Base-by-base conservation (phyloP, 306 rosid species). In the Bauhinia variegata region DNA sequence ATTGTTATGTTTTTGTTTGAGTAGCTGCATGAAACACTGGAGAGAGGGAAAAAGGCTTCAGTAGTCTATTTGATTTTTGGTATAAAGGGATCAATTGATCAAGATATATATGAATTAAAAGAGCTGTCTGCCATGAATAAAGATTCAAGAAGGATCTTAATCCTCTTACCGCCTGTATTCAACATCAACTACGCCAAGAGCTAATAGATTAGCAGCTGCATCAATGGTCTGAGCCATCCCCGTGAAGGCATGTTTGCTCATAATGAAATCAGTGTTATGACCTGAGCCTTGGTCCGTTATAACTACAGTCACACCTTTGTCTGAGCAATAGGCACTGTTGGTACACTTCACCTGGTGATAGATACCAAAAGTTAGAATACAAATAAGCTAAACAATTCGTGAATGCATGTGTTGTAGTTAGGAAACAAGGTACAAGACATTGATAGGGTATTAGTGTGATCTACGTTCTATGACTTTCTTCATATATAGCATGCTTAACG, bases 21-120 rank as follows among this genome's bases (percentile, higher is more conserved):
- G 73, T 92, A 92, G 75, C 86, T 92, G 80, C 96, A 92, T 71
- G 91, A 78, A 11, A 92, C 93, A 17, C 98, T 92, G 58, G n/a
- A 53, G 63, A 72, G 57, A 73, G 37, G 61, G 18, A 69, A 12
- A 78, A 52, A 62, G 49, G 44, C 69, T 51, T 61, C 39, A 36
- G 65, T 54, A 52, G 42, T 72, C 70, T 36, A 36, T 53, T 54
- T 54, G 13, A 41, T 52, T 13, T 53, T 6, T 53, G 54, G 48
- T 50, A 38, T 13, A 28, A 11, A 18, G 4, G 19, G 41, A 39
- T 7, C 52, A 71, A 3, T 64, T 41, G 9, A 54, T 41, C 44
- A 55, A 57, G 28, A 13, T 36, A 70, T 57, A 13, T 36, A 70
- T 57, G 59, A 70, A 71, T 50, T 41, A 17, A 47, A 34, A 49